Evolutionary conservation across 371 early-diverging fungal species (phyloP).

Genomic region (Capillidium heterosporum): DNA sequence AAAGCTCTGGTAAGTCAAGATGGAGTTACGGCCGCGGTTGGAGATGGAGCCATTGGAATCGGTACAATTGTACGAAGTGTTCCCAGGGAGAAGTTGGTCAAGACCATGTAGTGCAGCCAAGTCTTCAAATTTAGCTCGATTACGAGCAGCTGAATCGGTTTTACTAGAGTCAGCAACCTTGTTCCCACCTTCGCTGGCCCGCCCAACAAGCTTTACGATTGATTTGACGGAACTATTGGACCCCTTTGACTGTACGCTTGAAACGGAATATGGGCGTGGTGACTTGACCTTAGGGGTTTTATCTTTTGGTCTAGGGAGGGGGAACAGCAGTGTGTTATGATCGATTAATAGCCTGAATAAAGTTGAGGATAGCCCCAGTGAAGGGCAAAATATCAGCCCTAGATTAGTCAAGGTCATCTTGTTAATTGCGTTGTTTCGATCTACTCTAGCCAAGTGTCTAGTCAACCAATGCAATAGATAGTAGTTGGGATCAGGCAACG

Average conservation of each 20-base stretch:
- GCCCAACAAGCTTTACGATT: neutral
- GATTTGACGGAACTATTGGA: neutral
- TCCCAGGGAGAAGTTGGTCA: neutral
- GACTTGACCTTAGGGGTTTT: neutral
- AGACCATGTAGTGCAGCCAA: neutral
- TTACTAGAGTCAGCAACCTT: neutral
- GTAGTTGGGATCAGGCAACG: neutral
- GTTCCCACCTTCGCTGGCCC: neutral
- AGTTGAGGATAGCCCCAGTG: neutral
- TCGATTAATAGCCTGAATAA: neutral
- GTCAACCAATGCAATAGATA: constrained; percentile 2
- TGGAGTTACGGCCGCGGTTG: neutral
- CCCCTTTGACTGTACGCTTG: neutral
- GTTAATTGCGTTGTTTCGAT: neutral
- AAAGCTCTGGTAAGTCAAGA: neutral
- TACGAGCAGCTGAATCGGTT: neutral
- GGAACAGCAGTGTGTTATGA: neutral
- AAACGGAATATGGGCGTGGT: constrained; percentile 1
- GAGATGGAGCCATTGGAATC: neutral
- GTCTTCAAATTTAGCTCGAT: neutral
- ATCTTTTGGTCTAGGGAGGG: neutral
- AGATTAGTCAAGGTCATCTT: constrained; percentile 1
- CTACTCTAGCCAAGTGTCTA: neutral
- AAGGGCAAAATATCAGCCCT: constrained; percentile 2
- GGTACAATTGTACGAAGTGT: neutral